Base-by-base conservation (phyloP, 2,329 filamentous ascomycete species). In the Cyclaneusma minus region DNA sequence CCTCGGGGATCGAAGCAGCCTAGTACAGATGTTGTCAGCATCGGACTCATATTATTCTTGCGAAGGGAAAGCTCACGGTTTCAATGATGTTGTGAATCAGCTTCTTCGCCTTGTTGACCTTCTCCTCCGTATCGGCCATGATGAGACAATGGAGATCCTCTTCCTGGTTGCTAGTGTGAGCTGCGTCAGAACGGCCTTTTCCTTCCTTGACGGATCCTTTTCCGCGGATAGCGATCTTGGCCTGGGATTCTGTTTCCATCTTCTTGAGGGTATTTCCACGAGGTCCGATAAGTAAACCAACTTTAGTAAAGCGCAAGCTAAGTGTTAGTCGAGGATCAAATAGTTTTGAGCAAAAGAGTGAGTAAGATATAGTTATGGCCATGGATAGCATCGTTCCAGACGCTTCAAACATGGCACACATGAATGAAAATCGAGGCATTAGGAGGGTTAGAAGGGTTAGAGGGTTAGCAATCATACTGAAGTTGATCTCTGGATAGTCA, bases 381-480 rank as follows among this genome's bases (percentile, higher is more conserved):
- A 33, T 36, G 40, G 40, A 35, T 31, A 27, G 40, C 42, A 43
- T 38, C 27, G 29, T 39, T 28, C 33, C 18, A 34, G 41, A 45
- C 42, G 41, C 42, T 28, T 22, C 32, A 33, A 41, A 37, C 42
- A 45, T 32, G 48, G 51, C 47, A 54, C 48, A 51, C 43, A 41
- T 46, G 34, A 41, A 45, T 50, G 40, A 45, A 51, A 58, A 53
- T 41, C 45, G 39, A 46, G 45, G 43, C 36, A 24, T 32, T 37
- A 47, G 40, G 45, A 49, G 47, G 49, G 56, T 79, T 76, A 79
- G 73, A 68, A 66, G 56, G 63, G 73, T 80, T 77, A 75, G 73
- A 84, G 83, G 84, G 83, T 93, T 93, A 93, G 85, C 77, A 85
- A 89, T 87, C 87, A 87, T 94, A 98, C 89, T 98, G 83, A 98